phyloP scores from a whole-genome alignment of 2,329 filamentous ascomycete species.

The Colletotrichum sp. region DNA sequence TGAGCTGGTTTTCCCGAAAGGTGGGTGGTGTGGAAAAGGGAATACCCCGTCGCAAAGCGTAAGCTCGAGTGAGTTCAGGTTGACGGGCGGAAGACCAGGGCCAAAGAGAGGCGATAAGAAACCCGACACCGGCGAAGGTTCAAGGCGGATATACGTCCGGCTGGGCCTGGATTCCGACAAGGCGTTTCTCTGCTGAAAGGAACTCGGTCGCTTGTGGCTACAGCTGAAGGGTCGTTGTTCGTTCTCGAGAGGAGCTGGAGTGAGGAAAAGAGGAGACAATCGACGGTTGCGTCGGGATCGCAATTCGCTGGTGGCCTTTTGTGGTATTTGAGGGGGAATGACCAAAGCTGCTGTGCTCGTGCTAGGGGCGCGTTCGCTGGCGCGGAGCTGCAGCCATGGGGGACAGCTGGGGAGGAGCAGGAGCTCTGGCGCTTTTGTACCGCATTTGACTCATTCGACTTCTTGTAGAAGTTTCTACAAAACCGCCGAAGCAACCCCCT shows the following conservation, averaged over 20 bases:
- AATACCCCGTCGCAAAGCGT: conserved; percentile 8
- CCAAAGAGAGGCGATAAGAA: background rate
- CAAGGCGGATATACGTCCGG: background rate
- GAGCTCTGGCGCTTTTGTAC: conserved; percentile 38
- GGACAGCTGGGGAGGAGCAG: conserved; percentile 21
- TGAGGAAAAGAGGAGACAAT: background rate
- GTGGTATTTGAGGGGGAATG: conserved; percentile 20
- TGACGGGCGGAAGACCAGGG: background rate
- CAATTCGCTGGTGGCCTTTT: background rate
- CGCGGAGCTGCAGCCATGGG: conserved; percentile 27
- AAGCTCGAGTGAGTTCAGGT: background rate
- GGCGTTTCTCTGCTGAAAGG: background rate
- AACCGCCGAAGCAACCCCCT: conserved; percentile 11
- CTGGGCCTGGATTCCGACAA: background rate
- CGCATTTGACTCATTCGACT: conserved; percentile 39
- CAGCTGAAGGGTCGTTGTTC: background rate
- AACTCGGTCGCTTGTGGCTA: background rate
- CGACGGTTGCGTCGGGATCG: background rate
- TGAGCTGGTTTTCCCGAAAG: background rate
- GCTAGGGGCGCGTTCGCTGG: conserved; percentile 16
- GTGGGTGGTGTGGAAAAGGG: background rate
- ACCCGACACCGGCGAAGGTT: background rate
- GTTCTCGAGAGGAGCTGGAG: background rate
- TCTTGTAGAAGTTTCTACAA: conserved; percentile 51
- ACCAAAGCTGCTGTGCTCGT: conserved; percentile 9